phyloP scores from a whole-genome alignment of 352 stramenopile species.

The Phytophthora hybrid region DNA sequence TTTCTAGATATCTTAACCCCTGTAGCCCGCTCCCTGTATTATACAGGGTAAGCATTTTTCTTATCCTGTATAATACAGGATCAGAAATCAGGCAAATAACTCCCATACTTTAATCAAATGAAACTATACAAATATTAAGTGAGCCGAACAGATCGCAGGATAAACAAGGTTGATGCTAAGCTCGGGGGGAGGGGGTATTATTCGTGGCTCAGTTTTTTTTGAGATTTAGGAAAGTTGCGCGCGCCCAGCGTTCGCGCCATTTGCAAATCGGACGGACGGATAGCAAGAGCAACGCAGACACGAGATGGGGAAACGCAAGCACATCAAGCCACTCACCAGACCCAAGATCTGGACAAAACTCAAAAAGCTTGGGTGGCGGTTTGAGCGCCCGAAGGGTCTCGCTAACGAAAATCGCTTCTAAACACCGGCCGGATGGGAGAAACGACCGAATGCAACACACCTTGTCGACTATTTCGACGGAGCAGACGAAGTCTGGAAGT shows the following conservation, averaged over 20 bases:
- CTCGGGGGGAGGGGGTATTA: neutral
- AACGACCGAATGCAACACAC: conserved; percentile 6
- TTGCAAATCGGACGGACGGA: conserved; percentile 7
- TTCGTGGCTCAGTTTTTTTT: no score
- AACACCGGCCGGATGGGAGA: conserved; percentile 6
- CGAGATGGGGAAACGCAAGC: neutral
- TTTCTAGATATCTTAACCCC: no score
- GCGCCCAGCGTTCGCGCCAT: conserved; percentile 14
- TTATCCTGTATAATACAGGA: neutral
- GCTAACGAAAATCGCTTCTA: conserved; percentile 7
- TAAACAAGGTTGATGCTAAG: neutral
- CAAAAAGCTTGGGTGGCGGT: conserved; percentile 15
- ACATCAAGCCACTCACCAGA: conserved; percentile 6
- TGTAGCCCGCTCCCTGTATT: neutral
- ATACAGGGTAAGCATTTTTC: neutral
- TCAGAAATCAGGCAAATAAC: no score
- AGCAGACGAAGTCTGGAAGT: conserved; percentile 14
- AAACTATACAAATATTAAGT: neutral
- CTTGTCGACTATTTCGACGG: conserved; percentile 16
- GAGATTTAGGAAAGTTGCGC: conserved; percentile 3
- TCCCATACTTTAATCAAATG: no score
- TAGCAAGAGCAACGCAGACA: neutral
- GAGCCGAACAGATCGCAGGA: neutral
- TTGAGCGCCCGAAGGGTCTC: conserved; percentile 10
- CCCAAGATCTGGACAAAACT: conserved; percentile 10